Base-by-base conservation (phyloP, 352 stramenopile species). In the Phytophthora constricta region DNA sequence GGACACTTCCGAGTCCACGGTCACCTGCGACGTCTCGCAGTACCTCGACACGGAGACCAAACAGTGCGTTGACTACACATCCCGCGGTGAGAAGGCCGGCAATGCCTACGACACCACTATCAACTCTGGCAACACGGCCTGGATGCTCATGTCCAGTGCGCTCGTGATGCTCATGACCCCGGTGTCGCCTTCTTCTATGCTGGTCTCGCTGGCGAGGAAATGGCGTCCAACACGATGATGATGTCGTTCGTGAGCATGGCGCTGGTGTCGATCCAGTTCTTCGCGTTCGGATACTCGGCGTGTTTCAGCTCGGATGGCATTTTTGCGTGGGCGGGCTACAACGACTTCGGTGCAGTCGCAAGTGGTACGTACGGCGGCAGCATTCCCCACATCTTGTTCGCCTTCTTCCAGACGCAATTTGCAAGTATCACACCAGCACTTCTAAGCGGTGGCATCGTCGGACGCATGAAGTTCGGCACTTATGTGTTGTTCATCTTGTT, bases 381-480 rank as follows among this genome's bases (percentile, higher is more conserved):
- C 48, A 91, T 93, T 65, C 86, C 86, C 23, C 74, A 88, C 63
- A 79, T 80, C 17, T 51, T 91, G 16, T 92, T 88, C 68, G 81
- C 82, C 49, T 74, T 92, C 57, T 95, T 89, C 71, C 86, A 95
- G 71, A 88, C 80, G 14, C 82, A 87, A 58, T 95, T 93, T 58
- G 87, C 87, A n/a, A 86, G 82, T 51, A 89, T 94, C 65, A 91
- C 82, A 13, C 86, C 86, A 7, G 86, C 84, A 4, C 68, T 93
- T 22, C 61, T 95, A 23, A 87, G 68, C 19, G 86, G 87, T 25
- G 84, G 84, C 46, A 84, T 93, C 52, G 86, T 90, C 20, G 87
- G 90, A 34, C 79, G 87, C 52, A 91, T 93, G 77, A 90, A 89
- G 58, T 92, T 94, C 42, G 80, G 77, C 54, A 85, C 76, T 25